Base-by-base conservation (phyloP, 1,284 basidiomycete genomes). In the Amylostereum areolatum region DNA sequence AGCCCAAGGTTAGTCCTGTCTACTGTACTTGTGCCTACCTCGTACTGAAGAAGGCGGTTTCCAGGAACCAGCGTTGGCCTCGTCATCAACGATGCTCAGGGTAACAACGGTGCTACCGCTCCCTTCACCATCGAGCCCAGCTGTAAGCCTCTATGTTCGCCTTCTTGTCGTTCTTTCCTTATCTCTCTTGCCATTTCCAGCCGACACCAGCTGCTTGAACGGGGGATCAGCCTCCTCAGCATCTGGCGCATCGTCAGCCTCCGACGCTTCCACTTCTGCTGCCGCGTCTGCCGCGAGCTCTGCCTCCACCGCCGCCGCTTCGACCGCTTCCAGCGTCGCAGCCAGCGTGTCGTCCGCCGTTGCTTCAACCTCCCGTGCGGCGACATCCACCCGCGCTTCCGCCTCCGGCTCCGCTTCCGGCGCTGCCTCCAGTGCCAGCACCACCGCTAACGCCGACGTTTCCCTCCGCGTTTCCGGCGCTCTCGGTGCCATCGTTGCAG, bases 61-160 rank as follows among this genome's bases (percentile, higher is more conserved):
- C 31, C 27, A 80, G 81, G 67, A 18, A 75, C 72, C 5, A 60
- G 53, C 25, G 57, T 85, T 43, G 78, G 74, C 43, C 62, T 87
- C 28, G 70, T 63, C 5, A 47, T 87, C 49, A 72, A 72, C 60
- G 85, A 88, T 54, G 60, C 43, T 51, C 74, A 63, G 34, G 84
- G 85, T 58, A 1, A 29, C 0, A 44, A 61, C 43, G 71, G 62
- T 2, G 77, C 81, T 56, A 67, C 72, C 4, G 81, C 74, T 12
- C 37, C 76, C 2, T 71, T 86, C 68, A 68, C 61, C n/a, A 59
- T 85, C 55, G 58, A 65, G 30, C 0, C 63, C 27, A 72, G 78
- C 47, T 35, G 82, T 85, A 67, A 46, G 52, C 55, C 43, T 36
- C 31, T 44, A 32, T 25, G 5, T 43, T 40, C 2, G 8, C 11